Base-by-base conservation (phyloP, 2,329 filamentous ascomycete genomes). In the Alternaria sp. region DNA sequence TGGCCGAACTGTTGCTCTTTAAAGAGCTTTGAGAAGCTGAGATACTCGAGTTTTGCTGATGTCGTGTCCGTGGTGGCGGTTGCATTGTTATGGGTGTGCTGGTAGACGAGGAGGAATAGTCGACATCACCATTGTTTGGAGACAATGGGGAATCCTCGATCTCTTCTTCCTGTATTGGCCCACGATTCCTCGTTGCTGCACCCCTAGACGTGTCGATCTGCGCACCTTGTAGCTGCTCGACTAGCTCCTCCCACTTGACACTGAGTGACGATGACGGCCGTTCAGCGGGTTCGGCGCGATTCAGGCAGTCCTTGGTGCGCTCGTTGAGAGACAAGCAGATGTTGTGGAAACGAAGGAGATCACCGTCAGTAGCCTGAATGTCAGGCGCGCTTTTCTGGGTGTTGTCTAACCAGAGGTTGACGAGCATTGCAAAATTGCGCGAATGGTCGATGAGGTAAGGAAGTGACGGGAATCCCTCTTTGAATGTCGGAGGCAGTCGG, bases 381-480 rank as follows among this genome's bases (percentile, higher is more conserved):
- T 80, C 79, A 28, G 73, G 73, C 5, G 77, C 72, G 22, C 65
- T 73, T 46, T 76, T 74, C 36, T 69, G 59, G 1, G 78, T 79
- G 49, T 83, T 79, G 49, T 92, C 89, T 0, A 91, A 84, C 92
- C 92, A 96, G 12, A 95, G 81, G 70, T 91, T 91, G 22, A 96
- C 90, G 18, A 99, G 81, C 38, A 90, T 89, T 0, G 95, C 93
- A 69, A 94, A 93, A 69, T 92, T 94, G 62, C 92, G 88, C 7
- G 93, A 88, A 64, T 94, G 90, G 69, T 99, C 95, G 63, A 99
- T 91, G 4, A 99, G 86, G 75, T 96, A 97, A 0, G 95, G 95
- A 14, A 99, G 83, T 46, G 92, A 95, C 0, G 94, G 94, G 70
- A 97, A 97, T 0, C 95, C 95, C 80, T 99, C 95, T 57, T 92